Conservation (phyloP, 2,329 filamentous ascomycete genomes). For the Xylaria sp. region DNA sequence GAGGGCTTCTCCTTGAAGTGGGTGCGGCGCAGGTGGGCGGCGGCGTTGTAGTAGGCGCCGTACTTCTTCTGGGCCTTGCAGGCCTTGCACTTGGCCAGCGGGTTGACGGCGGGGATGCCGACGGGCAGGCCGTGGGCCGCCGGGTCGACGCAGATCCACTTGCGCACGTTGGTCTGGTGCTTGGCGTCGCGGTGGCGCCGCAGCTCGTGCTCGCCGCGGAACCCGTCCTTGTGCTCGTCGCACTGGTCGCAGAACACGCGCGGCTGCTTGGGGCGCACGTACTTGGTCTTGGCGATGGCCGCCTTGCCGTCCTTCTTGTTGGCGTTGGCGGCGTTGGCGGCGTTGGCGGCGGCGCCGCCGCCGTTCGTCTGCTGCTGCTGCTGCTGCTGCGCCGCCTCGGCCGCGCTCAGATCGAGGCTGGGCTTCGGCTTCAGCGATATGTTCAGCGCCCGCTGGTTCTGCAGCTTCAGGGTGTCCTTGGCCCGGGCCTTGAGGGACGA, state of each 20-base stretch:
- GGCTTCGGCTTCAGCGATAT: slow-evolving; percentile 52
- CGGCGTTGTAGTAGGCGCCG: slow-evolving; percentile 91
- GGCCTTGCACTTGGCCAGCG: slow-evolving; percentile 80
- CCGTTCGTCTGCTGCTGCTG: too few relatives aligned
- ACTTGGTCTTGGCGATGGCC: slow-evolving; percentile 46
- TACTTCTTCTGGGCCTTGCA: slow-evolving; percentile 80
- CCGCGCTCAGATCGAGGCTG: slow-evolving; percentile 33
- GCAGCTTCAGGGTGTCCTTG: slow-evolving; percentile 51
- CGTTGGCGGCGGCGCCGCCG: too few relatives aligned
- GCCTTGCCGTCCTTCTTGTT: slow-evolving; percentile 49
- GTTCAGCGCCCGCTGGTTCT: slow-evolving; percentile 46
- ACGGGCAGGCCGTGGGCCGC: slow-evolving; percentile 41
- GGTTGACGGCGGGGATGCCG: slow-evolving; percentile 57
- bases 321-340: too few relatives aligned
- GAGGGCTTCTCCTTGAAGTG: slow-evolving; percentile 75
- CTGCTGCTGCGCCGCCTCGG: too few relatives aligned
- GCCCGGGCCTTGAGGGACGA: slow-evolving; percentile 50
- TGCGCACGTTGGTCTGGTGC: slow-evolving; percentile 61
- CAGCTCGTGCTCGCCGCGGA: slow-evolving; percentile 84
- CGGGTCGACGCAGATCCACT: slow-evolving; percentile 63
- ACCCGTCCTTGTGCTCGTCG: slow-evolving; percentile 73
- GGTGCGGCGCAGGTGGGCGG: slow-evolving; percentile 82
- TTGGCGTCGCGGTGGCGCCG: slow-evolving; percentile 67
- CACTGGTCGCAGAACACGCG: slow-evolving; percentile 74
- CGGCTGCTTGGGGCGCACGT: slow-evolving; percentile 67